Percentiles rank a stretch among this genome's conserved stretches.
Conservation (phyloP, 257 asterid species). For the Agastache rugosa region DNA sequence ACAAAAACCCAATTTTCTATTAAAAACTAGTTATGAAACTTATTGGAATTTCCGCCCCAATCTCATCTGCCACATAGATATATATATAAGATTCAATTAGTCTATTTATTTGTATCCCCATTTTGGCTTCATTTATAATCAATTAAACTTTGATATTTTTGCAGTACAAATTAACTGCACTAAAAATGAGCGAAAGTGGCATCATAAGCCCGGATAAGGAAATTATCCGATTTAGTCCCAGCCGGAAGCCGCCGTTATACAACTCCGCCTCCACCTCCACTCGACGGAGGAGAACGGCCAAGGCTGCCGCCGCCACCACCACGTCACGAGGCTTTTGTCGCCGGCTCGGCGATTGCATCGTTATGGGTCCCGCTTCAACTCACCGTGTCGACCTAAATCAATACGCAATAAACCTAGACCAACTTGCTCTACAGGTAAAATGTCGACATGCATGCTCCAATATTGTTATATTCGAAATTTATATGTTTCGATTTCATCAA, state of each 20-base stretch:
- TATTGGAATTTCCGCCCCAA: slow-evolving; percentile 55
- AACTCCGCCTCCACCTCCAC: slow-evolving; percentile 33
- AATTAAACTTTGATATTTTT: background rate
- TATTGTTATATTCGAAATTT: no score
- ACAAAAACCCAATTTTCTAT: background rate
- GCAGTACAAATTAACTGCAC: background rate
- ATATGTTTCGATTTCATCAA: background rate
- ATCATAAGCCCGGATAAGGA: slow-evolving; percentile 31
- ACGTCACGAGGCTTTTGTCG: slow-evolving; percentile 48
- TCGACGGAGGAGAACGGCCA: slow-evolving; percentile 30
- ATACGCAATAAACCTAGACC: slow-evolving; percentile 24
- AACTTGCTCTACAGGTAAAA: slow-evolving; percentile 43
- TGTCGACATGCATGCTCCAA: background rate
- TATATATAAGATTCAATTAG: slow-evolving; percentile 3
- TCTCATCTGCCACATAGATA: slow-evolving; percentile 28
- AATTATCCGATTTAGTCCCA: slow-evolving; percentile 29
- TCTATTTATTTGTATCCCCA: background rate
- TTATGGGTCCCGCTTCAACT: slow-evolving; percentile 52
- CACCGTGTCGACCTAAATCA: slow-evolving; percentile 9
- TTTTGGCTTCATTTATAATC: background rate
- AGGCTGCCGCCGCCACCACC: background rate
- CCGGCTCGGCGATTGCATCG: slow-evolving; percentile 53
- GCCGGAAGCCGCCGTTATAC: slow-evolving; percentile 4
- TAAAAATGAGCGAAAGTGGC: slow-evolving; percentile 37
- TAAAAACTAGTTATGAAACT: background rate